Conservation (phyloP, 2,329 filamentous ascomycete species). For the Parafenestella ontariensis region DNA sequence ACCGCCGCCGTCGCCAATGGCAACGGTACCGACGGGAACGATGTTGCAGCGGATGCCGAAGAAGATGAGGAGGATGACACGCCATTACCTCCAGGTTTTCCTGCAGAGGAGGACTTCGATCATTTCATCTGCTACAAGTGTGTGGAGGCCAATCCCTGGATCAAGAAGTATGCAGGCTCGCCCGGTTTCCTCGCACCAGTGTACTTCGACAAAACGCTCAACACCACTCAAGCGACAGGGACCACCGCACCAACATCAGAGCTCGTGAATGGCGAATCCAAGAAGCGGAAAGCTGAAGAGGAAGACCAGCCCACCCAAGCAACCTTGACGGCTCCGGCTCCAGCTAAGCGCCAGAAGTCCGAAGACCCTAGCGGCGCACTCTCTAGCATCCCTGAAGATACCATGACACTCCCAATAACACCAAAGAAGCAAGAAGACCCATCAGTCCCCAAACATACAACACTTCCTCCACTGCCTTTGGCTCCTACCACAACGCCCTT, state of each 20-base stretch:
- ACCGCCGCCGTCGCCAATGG: conserved; percentile 23
- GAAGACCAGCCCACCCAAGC: conserved; percentile 29
- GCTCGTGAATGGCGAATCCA: conserved; percentile 30
- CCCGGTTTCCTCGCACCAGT: conserved; percentile 81
- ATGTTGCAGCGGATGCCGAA: conserved; percentile 58
- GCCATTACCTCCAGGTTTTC: conserved; percentile 84
- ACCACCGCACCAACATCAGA: conserved; percentile 15
- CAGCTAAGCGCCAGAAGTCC: conserved; percentile 46
- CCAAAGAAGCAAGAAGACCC: conserved; percentile 32
- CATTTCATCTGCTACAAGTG: conserved; percentile 95
- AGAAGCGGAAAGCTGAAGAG: conserved; percentile 57
- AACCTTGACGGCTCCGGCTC: conserved; percentile 22
- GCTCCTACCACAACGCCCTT: conserved; percentile 64
- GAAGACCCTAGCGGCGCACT: conserved; percentile 38
- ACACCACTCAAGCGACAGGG: conserved; percentile 14
- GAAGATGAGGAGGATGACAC: conserved; percentile 62
- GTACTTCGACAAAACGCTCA: conserved; percentile 53
- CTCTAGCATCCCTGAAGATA: conserved; percentile 46
- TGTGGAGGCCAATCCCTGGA: conserved; percentile 85
- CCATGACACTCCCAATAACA: conserved; percentile 30
- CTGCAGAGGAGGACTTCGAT: conserved; percentile 86
- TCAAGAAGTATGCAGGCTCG: conserved; percentile 84
- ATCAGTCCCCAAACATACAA: conserved; percentile 65
- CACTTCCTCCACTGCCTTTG: conserved; percentile 63
- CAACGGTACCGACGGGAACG: conserved; percentile 41